Conservation (phyloP, 2,329 filamentous ascomycete genomes). For the Clarireedia paspali region DNA sequence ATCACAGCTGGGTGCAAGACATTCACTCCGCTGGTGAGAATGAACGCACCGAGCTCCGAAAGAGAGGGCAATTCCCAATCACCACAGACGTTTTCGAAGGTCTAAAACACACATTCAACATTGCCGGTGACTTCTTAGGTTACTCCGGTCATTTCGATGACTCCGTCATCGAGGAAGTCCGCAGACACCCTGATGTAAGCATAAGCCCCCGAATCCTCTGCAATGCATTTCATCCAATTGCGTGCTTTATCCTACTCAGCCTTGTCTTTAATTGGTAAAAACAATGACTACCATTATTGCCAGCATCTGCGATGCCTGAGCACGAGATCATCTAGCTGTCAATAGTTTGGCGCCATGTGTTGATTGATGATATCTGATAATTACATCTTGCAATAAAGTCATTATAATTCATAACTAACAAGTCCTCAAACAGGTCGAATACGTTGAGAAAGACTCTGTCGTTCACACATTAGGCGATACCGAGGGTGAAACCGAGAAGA, state of each 20-base stretch:
- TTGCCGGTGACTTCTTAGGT: slow-evolving; percentile 74
- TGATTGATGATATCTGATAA: neutral
- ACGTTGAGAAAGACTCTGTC: slow-evolving; percentile 88
- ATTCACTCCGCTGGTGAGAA: slow-evolving; percentile 64
- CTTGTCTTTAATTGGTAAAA: neutral
- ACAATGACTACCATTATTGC: neutral
- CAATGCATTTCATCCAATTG: neutral
- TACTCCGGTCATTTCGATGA: slow-evolving; percentile 97
- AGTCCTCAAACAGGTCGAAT: slow-evolving; percentile 65
- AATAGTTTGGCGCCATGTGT: slow-evolving; percentile 20
- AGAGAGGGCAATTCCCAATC: slow-evolving; percentile 70
- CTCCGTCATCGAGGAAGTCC: slow-evolving; percentile 84
- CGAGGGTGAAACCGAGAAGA: slow-evolving; percentile 67
- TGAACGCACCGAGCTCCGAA: slow-evolving; percentile 78
- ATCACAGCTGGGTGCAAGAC: slow-evolving; percentile 88
- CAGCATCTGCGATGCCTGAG: neutral
- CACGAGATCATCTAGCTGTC: neutral
- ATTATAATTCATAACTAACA: slow-evolving; percentile 14
- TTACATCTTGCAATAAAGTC: neutral
- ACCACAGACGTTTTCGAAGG: slow-evolving; percentile 67
- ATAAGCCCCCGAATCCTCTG: slow-evolving; percentile 2
- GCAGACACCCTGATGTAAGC: slow-evolving; percentile 94
- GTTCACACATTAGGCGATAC: slow-evolving; percentile 68
- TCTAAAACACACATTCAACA: slow-evolving; percentile 94
- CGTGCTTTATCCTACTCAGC: neutral